Percentiles rank a stretch among this genome's conserved stretches.
phyloP scores from a whole-genome alignment of 208 protist genomes.

The Acanthamoeba lenticulata region DNA sequence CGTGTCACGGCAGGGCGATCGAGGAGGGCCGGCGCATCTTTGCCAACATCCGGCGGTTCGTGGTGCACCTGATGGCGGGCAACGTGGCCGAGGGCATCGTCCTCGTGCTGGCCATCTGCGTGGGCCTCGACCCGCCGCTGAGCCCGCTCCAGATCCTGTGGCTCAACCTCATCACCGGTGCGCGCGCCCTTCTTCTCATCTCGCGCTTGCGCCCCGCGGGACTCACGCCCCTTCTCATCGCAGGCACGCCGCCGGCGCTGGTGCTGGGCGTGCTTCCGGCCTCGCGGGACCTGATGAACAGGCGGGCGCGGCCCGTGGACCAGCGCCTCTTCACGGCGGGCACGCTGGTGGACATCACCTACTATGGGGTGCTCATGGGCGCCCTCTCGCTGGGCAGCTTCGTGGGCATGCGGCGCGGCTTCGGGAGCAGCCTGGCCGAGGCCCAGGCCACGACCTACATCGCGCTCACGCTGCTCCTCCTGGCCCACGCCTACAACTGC shows the following conservation, averaged over 20 bases:
- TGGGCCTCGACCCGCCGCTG: conserved; percentile 73
- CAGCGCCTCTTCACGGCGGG: conserved; percentile 16
- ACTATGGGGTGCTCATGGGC: conserved; percentile 43
- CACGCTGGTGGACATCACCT: conserved; percentile 11
- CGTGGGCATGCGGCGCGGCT: background rate
- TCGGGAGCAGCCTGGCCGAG: background rate
- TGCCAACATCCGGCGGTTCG: conserved; percentile 92
- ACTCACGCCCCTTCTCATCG: background rate
- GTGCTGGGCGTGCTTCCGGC: conserved; percentile 80
- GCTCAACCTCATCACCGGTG: conserved; percentile 85
- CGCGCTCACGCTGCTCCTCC: conserved; percentile 22
- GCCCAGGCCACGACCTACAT: conserved; percentile 59
- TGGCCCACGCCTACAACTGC: conserved; percentile 62
- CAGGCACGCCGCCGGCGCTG: conserved; percentile 78
- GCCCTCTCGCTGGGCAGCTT: conserved; percentile 37
- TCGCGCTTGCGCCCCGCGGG: background rate
- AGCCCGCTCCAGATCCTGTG: conserved; percentile 83
- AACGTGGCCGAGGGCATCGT: conserved; percentile 79
- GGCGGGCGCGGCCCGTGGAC: background rate
- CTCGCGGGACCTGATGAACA: conserved; percentile 89
- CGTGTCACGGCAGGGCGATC: conserved; percentile 85
- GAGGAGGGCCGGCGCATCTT: conserved; percentile 92
- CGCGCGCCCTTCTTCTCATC: background rate
- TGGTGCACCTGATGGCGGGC: conserved; percentile 87
- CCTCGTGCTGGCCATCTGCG: conserved; percentile 65